phyloP scores from a whole-genome alignment of 306 rosid species.

The Luffa aegyptiaca region DNA sequence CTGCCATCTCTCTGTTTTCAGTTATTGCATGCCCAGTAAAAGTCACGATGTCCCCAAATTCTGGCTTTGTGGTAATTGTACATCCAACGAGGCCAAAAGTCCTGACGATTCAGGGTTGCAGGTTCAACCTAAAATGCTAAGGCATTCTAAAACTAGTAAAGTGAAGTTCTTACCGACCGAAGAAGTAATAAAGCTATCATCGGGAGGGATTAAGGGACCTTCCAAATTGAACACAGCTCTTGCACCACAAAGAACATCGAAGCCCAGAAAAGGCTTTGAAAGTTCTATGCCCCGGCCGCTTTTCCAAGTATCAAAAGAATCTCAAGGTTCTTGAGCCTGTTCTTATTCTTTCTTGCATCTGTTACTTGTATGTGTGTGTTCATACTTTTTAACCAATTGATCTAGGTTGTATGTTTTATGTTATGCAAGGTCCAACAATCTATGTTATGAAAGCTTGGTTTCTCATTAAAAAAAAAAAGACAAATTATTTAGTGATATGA shows the following conservation, averaged over 20 bases:
- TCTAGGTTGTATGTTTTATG: background rate
- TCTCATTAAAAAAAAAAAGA: background rate
- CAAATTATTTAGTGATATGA: background rate
- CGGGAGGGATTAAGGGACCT: constrained; percentile 4
- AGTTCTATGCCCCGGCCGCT: constrained; percentile 13
- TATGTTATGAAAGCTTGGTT: background rate
- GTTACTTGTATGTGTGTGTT: background rate
- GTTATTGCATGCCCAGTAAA: constrained; percentile 44
- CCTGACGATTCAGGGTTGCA: constrained; percentile 9
- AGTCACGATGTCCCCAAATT: constrained; percentile 7
- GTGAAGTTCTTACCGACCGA: constrained; percentile 45
- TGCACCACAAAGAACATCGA: background rate
- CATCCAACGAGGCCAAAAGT: constrained; percentile 3
- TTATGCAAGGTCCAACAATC: background rate
- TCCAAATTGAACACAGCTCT: constrained; percentile 14
- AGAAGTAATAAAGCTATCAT: constrained; percentile 53
- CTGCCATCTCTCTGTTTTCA: constrained; percentile 23
- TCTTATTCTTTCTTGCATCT: background rate
- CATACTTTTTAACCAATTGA: background rate
- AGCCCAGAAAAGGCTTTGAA: constrained; percentile 1
- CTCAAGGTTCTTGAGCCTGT: constrained; percentile 22
- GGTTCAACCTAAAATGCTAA: constrained; percentile 22
- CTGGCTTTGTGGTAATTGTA: constrained; percentile 58
- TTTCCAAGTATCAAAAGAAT: constrained; percentile 12
- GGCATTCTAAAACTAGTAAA: constrained; percentile 23